Base-by-base conservation (phyloP, 2,329 filamentous ascomycete species). In the Arthroderma sp. region DNA sequence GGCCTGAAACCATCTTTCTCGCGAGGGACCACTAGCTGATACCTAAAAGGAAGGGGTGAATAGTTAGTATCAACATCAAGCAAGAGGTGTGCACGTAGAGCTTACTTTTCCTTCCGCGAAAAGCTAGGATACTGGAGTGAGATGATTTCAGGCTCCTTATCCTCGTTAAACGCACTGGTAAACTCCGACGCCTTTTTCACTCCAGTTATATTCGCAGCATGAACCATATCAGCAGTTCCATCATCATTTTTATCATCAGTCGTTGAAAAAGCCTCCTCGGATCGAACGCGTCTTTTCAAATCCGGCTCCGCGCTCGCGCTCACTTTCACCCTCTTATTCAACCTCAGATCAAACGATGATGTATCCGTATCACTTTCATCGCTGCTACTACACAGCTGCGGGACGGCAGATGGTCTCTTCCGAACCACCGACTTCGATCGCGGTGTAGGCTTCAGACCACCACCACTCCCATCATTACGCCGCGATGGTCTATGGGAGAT, bases 101-200 rank as follows among this genome's bases (percentile, higher is more conserved):
- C 55, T 43, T 68, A 83, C 78, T 73, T 77, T 64, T 91, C 85
- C 43, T 75, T 74, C 41, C 73, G 72, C 45, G 78, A 75, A 49
- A 73, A 69, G 61, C 85, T 88, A 6, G 91, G 89, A 62, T 96
- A 96, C 61, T 91, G 84, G 53, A 96, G 67, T 57, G 80, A 70
- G 47, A 93, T 75, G 7, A 68, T 62, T 29, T 61, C 57, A 15
- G 69, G 61, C 40, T 66, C 63, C 8, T 61, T 59, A 36, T 62
- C 66, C 7, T 22, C 32, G 8, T 66, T 65, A 53, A 72, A 74
- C 27, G 70, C 73, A 28, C 68, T 66, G 50, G 67, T 71, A 58
- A 71, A 78, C 50, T 73, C 71, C 43, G 59, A 62, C 40, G 58
- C 60, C 48, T 62, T 66, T 49, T 63, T 60, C n/a, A 56, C 51